These are phyloP conservation scores for Saccharata proteae DNA, from an alignment of 2,329 filamentous ascomycete genomes.

Conservation along the genomic window DNA sequence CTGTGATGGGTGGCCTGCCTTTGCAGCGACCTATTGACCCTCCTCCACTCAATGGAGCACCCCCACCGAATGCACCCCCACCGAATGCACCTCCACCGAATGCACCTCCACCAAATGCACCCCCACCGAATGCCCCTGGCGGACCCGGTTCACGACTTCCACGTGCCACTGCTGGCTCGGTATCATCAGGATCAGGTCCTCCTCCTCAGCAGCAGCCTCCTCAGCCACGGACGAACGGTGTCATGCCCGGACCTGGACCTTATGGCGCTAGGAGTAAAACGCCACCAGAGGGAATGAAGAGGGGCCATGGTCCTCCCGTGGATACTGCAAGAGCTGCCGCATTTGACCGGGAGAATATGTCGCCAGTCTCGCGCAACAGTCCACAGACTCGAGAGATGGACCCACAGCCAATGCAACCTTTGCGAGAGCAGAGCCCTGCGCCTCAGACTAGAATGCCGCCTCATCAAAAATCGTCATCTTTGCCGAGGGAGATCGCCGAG, in stretches of 20 bases:
- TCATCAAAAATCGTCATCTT: neutral
- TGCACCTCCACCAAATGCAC: conserved; percentile 25
- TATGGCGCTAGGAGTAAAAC: conserved; percentile 33
- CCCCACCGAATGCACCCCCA: conserved; percentile 23
- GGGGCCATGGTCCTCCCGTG: conserved; percentile 30
- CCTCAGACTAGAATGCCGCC: conserved; percentile 1
- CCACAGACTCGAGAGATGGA: conserved; percentile 10
- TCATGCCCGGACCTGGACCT: conserved; percentile 1
- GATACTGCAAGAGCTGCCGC: conserved; percentile 30
- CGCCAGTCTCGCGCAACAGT: conserved; percentile 32
- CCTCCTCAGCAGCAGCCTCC: conserved; percentile 54
- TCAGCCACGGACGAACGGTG: conserved; percentile 37
- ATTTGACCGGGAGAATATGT: conserved; percentile 35
- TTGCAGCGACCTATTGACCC: conserved; percentile 1
- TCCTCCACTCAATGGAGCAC: no score
- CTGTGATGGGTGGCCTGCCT: conserved; percentile 19
- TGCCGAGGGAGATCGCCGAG: no score
- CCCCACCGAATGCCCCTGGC: conserved; percentile 20
- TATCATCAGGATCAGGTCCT: conserved; percentile 49
- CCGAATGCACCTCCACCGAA: conserved; percentile 16
- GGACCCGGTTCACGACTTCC: conserved; percentile 45
- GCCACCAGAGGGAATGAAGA: conserved; percentile 37
- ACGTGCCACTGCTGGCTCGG: conserved; percentile 42
- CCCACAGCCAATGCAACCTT: conserved; percentile 3
- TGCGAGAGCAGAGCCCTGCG: conserved; percentile 6